Conservation (phyloP, 208 protist genomes). For the Acanthamoeba culbertsoni region DNA sequence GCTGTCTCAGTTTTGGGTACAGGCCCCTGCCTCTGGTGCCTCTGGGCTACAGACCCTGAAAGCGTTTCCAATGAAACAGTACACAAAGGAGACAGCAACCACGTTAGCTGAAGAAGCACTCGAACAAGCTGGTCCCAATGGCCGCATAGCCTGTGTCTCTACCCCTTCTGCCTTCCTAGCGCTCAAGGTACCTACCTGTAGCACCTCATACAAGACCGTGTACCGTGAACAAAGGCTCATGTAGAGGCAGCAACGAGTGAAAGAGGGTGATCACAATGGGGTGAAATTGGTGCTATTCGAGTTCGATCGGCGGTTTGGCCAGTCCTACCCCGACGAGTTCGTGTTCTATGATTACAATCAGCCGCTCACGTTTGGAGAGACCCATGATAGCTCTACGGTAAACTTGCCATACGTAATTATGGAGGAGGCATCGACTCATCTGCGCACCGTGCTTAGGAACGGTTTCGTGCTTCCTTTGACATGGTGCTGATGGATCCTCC, state of each 20-base stretch:
- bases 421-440: not conserved
- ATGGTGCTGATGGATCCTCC: not conserved
- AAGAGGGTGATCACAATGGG: not conserved
- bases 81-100: not conserved
- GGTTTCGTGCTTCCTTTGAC: not conserved
- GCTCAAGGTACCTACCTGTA: not conserved
- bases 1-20: conserved; percentile 17
- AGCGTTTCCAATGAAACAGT: not conserved
- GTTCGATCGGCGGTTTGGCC: not conserved
- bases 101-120: not conserved
- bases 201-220: not conserved
- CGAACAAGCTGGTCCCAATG: not conserved
- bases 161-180: not conserved
- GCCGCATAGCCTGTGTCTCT: not conserved
- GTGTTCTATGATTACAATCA: conserved; percentile 12
- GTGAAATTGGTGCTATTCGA: not conserved
- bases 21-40: not conserved
- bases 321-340: not conserved
- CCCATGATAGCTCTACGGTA: not conserved
- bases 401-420: not conserved
- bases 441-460: not conserved
- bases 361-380: not conserved
- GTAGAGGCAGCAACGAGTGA: not conserved
- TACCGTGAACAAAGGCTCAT: not conserved
- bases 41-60: not conserved